Conservation (phyloP, 2,329 filamentous ascomycete genomes). For the Xylaria sp. region DNA sequence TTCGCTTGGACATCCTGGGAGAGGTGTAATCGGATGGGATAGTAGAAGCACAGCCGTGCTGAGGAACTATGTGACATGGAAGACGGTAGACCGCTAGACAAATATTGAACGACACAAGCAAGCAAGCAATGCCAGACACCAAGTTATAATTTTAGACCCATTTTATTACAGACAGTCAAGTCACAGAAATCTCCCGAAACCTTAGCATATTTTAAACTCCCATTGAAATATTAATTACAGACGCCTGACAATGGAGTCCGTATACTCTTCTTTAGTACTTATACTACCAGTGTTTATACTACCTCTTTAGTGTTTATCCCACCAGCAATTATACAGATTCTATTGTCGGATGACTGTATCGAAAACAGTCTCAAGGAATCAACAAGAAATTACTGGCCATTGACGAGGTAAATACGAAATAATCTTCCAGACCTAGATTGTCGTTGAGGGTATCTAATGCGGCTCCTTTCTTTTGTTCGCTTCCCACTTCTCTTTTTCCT, state of each 20-base stretch:
- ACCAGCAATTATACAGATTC: too few species aligned
- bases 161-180: not conserved
- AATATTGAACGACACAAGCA: not conserved
- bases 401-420: too few species aligned
- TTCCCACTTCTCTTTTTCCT: not conserved
- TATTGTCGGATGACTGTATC: too few species aligned
- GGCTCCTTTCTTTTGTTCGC: not conserved
- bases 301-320: too few species aligned
- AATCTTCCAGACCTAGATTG: slow-evolving; percentile 29
- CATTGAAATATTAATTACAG: not conserved
- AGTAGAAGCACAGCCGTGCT: not conserved
- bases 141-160: not conserved
- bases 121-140: slow-evolving; percentile 6
- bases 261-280: too few species aligned
- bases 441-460: slow-evolving; percentile 37
- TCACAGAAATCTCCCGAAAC: too few species aligned
- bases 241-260: too few species aligned
- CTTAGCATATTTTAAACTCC: not conserved
- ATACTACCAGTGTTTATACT: too few species aligned
- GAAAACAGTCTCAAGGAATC: too few species aligned
- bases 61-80: not conserved
- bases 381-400: too few species aligned
- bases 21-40: slow-evolving; percentile 5
- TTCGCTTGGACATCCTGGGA: slow-evolving; percentile 33
- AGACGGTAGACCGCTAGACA: not conserved